Conservation (phyloP, 2,329 filamentous ascomycete species). For the Alternaria tenuissima region DNA sequence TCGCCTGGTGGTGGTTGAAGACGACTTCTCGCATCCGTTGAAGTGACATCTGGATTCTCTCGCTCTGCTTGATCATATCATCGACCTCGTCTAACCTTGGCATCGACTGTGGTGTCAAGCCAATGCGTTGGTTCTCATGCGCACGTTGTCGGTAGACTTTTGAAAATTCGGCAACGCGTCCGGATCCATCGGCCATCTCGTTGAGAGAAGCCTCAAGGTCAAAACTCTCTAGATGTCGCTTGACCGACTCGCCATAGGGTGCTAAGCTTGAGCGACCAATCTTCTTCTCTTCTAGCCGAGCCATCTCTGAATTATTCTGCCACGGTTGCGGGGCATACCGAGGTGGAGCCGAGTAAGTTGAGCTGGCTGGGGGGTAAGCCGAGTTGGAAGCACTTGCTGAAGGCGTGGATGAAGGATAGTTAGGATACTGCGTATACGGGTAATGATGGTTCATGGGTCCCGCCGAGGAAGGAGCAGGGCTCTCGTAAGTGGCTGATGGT, state of each 20-base stretch:
- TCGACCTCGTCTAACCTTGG: constrained; percentile 61
- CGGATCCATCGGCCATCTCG: constrained; percentile 58
- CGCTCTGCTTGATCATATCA: constrained; percentile 60
- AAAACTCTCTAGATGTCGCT: constrained; percentile 69
- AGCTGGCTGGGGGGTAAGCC: constrained; percentile 53
- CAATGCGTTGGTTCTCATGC: constrained; percentile 60
- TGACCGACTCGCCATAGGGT: constrained; percentile 61
- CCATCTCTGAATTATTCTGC: constrained; percentile 48
- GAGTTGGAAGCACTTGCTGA: constrained; percentile 47
- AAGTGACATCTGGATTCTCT: constrained; percentile 59
- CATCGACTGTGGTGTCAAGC: constrained; percentile 57
- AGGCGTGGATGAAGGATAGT: constrained; percentile 52
- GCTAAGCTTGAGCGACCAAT: constrained; percentile 43
- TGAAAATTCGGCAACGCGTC: constrained; percentile 58
- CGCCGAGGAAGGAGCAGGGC: constrained; percentile 44
- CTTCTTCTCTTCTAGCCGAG: constrained; percentile 49
- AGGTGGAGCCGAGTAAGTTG: constrained; percentile 51
- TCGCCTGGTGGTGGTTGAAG: constrained; percentile 64
- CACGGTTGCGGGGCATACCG: constrained; percentile 48
- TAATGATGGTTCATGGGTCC: constrained; percentile 52
- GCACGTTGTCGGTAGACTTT: constrained; percentile 59
- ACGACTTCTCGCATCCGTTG: constrained; percentile 68
- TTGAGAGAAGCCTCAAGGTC: constrained; percentile 64
- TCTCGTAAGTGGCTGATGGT: constrained; percentile 49
- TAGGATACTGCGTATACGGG: constrained; percentile 54